These are phyloP conservation scores for Elaphomyces granulatus DNA, from an alignment of 495 filamentous ascomycete species.

Conservation along the genomic window DNA sequence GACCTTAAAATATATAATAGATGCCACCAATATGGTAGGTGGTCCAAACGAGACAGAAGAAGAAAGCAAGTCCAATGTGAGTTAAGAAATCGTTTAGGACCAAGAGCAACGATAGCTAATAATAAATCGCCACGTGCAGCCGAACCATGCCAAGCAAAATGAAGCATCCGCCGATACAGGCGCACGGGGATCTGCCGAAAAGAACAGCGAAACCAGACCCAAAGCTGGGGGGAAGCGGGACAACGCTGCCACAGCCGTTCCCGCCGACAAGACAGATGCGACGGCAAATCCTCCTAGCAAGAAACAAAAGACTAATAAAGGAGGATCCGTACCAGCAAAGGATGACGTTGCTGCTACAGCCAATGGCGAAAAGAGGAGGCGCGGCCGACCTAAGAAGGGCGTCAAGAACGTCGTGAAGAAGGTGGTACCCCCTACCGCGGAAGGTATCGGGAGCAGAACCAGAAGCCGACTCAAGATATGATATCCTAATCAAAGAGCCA, in stretches of 20 bases:
- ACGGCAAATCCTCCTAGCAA: slow-evolving; percentile 13
- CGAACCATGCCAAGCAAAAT: neutral
- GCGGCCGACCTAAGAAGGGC: slow-evolving; percentile 20
- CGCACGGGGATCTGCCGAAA: neutral
- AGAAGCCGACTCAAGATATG: slow-evolving; percentile 25
- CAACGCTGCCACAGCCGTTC: slow-evolving; percentile 11
- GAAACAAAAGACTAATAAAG: slow-evolving; percentile 18
- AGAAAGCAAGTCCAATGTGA: too few species aligned
- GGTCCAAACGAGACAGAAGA: too few species aligned
- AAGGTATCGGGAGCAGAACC: slow-evolving; percentile 29
- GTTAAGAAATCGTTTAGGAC: too few species aligned
- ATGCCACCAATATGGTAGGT: too few species aligned
- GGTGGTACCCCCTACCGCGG: slow-evolving; percentile 11
- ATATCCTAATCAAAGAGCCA: too few species aligned
- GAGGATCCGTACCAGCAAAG: slow-evolving; percentile 4
- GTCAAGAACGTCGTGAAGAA: slow-evolving; percentile 20
- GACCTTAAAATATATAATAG: too few species aligned
- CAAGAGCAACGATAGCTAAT: too few species aligned
- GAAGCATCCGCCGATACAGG: neutral
- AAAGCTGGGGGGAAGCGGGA: slow-evolving; percentile 22
- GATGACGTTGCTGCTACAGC: slow-evolving; percentile 8
- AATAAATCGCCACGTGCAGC: too few species aligned
- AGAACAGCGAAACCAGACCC: slow-evolving; percentile 2
- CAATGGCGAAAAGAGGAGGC: slow-evolving; percentile 17
- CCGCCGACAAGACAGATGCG: slow-evolving; percentile 4